Evolutionary conservation across 345 rosid species (phyloP).

Genomic region (Xanthoceras sorbifolium): DNA sequence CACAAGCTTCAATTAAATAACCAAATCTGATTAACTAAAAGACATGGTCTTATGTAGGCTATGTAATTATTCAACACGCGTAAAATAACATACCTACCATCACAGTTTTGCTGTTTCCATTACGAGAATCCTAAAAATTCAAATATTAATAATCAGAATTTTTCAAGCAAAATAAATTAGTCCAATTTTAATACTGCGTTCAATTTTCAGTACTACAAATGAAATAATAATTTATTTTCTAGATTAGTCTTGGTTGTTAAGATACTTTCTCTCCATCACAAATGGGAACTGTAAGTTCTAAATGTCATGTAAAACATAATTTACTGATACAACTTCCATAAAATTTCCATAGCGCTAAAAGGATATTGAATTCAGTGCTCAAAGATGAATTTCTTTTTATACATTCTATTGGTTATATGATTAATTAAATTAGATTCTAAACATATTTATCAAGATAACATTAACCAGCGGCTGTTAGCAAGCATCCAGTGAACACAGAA

Average conservation of each 20-base stretch:
- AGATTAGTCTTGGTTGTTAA: no score
- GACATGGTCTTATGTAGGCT: neutral
- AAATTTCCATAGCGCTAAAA: no score
- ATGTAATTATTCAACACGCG: neutral
- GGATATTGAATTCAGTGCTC: no score
- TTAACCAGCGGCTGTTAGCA: no score
- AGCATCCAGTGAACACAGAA: no score
- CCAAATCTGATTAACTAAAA: slow-evolving; percentile 3
- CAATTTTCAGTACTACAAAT: neutral
- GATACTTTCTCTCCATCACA: no score
- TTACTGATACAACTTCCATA: no score
- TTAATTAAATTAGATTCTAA: neutral
- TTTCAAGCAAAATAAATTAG: neutral
- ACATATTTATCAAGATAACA: no score
- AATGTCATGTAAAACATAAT: no score
- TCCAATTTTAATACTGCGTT: neutral
- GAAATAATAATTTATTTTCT: no score
- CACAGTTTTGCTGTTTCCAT: slow-evolving; percentile 96
- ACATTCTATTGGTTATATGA: neutral
- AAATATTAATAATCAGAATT: slow-evolving; percentile 15
- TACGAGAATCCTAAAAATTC: slow-evolving; percentile 76
- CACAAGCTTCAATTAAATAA: slow-evolving; percentile 65
- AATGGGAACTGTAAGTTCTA: no score
- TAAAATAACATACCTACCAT: slow-evolving; percentile 80
- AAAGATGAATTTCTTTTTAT: no score